A percentile compares a stretch with the other conserved stretches of the same genome.
Conservation (phyloP, 768 basidiomycete genomes). For the Hygrophoropsis aurantiaca region DNA sequence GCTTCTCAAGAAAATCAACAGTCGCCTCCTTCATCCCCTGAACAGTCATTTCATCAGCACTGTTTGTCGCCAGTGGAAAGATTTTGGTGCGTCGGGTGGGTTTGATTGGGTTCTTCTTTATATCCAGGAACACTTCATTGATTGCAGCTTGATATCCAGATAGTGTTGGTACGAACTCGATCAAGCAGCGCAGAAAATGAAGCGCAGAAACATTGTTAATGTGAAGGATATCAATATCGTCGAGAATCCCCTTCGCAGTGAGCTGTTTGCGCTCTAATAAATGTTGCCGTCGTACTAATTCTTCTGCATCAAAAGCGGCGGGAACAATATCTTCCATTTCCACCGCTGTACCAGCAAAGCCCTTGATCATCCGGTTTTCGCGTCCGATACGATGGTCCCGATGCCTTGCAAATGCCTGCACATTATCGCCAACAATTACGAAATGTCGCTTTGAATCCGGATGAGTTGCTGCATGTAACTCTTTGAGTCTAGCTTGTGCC, state of each 20-base stretch:
- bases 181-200: constrained; percentile 6
- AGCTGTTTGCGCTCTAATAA: constrained; percentile 4
- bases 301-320: constrained; percentile 5
- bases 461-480: not conserved
- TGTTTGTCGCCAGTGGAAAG: constrained; percentile 11
- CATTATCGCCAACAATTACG: constrained; percentile 11
- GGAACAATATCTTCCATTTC: constrained; percentile 6
- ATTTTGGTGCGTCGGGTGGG: constrained; percentile 2
- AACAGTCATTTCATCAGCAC: constrained; percentile 7
- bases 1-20: constrained; percentile 7
- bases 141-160: not conserved
- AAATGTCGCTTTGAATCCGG: not conserved
- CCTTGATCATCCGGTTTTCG: constrained; percentile 15
- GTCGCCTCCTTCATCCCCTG: constrained; percentile 9
- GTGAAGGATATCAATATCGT: constrained; percentile 8
- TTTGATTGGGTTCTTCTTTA: not conserved
- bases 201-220: not conserved
- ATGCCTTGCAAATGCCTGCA: constrained; percentile 7
- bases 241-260: constrained; percentile 1
- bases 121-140: not conserved
- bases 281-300: not conserved
- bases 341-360: constrained; percentile 12
- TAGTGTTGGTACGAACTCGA: constrained; percentile 8
- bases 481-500: not conserved
- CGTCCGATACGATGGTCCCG: constrained; percentile 8